A percentile compares a stretch with the other conserved stretches of the same genome.
phyloP scores from a whole-genome alignment of 2,329 filamentous ascomycete species.

The Rhynchosporium agropyri region DNA sequence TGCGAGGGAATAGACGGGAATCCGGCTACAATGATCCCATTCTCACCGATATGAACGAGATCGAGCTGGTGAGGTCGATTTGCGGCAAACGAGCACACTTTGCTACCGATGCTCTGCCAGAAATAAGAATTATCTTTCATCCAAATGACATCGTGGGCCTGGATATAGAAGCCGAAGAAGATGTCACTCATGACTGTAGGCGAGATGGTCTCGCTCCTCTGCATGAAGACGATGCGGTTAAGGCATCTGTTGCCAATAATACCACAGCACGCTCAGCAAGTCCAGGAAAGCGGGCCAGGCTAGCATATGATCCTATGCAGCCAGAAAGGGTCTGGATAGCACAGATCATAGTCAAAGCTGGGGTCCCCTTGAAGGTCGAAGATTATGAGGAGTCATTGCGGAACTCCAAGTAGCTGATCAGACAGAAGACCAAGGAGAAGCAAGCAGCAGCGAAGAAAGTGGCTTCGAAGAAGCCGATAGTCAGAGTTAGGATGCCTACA shows the following conservation, averaged over 20 bases:
- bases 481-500: too few relatives aligned
- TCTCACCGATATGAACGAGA: slow-evolving; percentile 49
- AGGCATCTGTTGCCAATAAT: slow-evolving; percentile 38
- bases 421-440: neutral
- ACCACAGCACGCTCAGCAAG: slow-evolving; percentile 26
- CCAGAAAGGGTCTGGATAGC: neutral
- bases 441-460: slow-evolving; percentile 3
- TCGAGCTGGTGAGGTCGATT: slow-evolving; percentile 64
- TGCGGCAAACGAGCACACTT: slow-evolving; percentile 69
- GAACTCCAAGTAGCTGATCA: neutral
- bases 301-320: slow-evolving; percentile 1
- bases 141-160: slow-evolving; percentile 80
- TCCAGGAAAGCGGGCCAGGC: slow-evolving; percentile 24
- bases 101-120: slow-evolving; percentile 72
- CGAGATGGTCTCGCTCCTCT: slow-evolving; percentile 58
- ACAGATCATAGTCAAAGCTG: neutral
- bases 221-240: slow-evolving; percentile 66
- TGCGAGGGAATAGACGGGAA: slow-evolving; percentile 45
- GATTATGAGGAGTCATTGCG: slow-evolving; percentile 5
- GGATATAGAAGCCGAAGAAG: slow-evolving; percentile 72
- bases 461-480: neutral
- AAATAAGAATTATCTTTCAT: slow-evolving; percentile 77
- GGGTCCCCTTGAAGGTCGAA: neutral
- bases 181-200: slow-evolving; percentile 48
- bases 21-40: slow-evolving; percentile 42